Evolutionary conservation across 2,329 filamentous ascomycete species (phyloP).

Genomic region (Exophiala sp.): DNA sequence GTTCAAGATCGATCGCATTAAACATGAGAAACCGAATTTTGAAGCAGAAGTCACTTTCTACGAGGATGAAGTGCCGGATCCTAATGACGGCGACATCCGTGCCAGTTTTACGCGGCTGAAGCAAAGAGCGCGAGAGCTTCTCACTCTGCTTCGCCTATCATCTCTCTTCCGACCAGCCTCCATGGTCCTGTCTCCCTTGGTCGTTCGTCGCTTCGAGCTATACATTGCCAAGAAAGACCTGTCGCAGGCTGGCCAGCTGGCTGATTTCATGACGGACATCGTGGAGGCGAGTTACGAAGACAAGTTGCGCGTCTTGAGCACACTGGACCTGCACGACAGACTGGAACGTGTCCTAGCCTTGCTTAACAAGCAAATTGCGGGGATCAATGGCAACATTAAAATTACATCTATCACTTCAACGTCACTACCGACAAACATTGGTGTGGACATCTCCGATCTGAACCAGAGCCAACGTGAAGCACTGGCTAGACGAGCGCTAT

Average conservation of each 20-base stretch:
- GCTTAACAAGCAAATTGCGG: constrained; percentile 74
- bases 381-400: constrained; percentile 81
- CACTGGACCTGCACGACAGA: constrained; percentile 72
- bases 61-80: constrained; percentile 53
- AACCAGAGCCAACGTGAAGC: constrained; percentile 47
- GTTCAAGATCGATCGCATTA: constrained; percentile 69
- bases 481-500: constrained; percentile 43
- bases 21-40: constrained; percentile 78
- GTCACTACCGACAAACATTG: constrained; percentile 57
- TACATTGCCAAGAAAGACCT: constrained; percentile 82
- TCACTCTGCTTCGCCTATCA: constrained; percentile 78
- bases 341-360: constrained; percentile 80
- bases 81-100: constrained; percentile 62
- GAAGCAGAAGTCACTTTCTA: constrained; percentile 73
- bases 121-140: constrained; percentile 77
- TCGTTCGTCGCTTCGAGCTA: constrained; percentile 79
- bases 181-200: constrained; percentile 70
- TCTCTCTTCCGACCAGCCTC: constrained; percentile 73
- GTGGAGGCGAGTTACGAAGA: constrained; percentile 86
- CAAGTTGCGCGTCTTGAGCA: constrained; percentile 80
- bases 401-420: constrained; percentile 74
- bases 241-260: constrained; percentile 76
- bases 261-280: constrained; percentile 96
- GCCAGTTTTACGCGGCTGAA: constrained; percentile 78
- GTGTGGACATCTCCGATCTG: constrained; percentile 53